Evolutionary conservation across 495 filamentous ascomycete genomes (phyloP).

Genomic region (Xylaria castorea): DNA sequence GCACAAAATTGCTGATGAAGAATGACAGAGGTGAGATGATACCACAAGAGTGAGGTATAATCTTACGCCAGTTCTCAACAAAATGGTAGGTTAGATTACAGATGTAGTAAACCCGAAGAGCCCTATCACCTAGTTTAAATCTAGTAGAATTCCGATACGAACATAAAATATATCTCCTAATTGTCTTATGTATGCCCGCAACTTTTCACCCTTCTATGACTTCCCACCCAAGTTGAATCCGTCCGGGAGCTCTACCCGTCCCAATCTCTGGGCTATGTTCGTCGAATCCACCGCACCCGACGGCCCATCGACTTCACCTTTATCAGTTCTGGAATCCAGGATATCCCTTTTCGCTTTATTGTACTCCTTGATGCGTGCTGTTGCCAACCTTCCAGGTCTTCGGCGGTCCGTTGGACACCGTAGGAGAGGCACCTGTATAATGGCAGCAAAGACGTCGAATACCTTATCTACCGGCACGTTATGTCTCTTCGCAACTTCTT

Average conservation of each 20-base stretch:
- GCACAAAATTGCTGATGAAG: constrained; percentile 20
- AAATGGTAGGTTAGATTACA: not conserved
- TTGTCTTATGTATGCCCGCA: not conserved
- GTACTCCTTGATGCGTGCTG: constrained; percentile 44
- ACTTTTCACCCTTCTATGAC: not conserved
- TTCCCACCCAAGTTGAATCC: constrained; percentile 26
- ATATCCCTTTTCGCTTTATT: constrained; percentile 41
- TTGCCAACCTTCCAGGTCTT: constrained; percentile 40
- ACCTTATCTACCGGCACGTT: constrained; percentile 50
- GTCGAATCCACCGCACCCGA: constrained; percentile 22
- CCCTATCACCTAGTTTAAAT: not conserved
- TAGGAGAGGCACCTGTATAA: constrained; percentile 54
- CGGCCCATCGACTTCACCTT: constrained; percentile 5
- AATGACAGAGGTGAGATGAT: not conserved
- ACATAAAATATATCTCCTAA: not conserved
- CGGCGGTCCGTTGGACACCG: constrained; percentile 52
- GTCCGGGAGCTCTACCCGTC: constrained; percentile 36
- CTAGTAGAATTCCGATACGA: not conserved
- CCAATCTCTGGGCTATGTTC: constrained; percentile 37
- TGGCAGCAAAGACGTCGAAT: constrained; percentile 50
- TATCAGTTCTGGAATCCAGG: constrained; percentile 22
- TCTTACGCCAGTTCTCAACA: not conserved
- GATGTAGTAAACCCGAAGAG: not conserved
- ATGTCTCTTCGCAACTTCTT: constrained; percentile 52
- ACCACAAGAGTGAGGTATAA: not conserved